These are phyloP conservation scores for Penicillium robsamsonii DNA, from an alignment of 495 filamentous ascomycete genomes.

Conservation along the genomic window DNA sequence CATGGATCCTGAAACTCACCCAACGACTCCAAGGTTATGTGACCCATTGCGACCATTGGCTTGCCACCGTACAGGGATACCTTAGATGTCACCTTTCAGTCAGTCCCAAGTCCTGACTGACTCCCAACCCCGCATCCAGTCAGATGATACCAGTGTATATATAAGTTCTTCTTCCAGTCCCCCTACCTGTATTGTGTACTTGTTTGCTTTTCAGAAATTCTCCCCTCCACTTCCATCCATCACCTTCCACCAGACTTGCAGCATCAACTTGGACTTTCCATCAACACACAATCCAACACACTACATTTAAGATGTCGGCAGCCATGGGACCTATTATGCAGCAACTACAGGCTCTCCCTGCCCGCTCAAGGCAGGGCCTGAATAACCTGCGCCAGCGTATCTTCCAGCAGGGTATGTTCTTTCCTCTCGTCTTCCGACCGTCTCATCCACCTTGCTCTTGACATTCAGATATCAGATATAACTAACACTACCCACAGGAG, in stretches of 20 bases:
- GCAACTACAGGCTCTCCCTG: constrained; percentile 26
- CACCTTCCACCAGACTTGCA: constrained; percentile 8
- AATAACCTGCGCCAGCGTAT: constrained; percentile 30
- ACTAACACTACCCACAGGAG: constrained; percentile 21
- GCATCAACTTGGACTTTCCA: constrained; percentile 7
- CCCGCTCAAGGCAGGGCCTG: constrained; percentile 30
- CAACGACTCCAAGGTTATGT: neutral
- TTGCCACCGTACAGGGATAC: constrained; percentile 20
- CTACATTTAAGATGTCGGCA: constrained; percentile 25
- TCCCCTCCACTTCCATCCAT: constrained; percentile 13
- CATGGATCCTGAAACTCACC: constrained; percentile 5
- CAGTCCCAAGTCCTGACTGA: constrained; percentile 13
- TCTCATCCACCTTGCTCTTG: neutral
- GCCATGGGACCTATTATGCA: constrained; percentile 25
- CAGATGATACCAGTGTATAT: constrained; percentile 28
- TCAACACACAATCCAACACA: constrained; percentile 1
- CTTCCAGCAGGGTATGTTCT: constrained; percentile 33
- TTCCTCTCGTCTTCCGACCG: neutral
- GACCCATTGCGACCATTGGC: constrained; percentile 5
- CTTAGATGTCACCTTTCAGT: constrained; percentile 23
- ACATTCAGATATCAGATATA: neutral
- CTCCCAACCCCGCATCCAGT: constrained; percentile 28
- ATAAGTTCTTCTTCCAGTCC: constrained; percentile 11
- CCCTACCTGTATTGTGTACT: neutral
- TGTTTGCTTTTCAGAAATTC: constrained; percentile 8